Evolutionary conservation across 495 filamentous ascomycete genomes (phyloP).

Genomic region (Aspergillus steynii): DNA sequence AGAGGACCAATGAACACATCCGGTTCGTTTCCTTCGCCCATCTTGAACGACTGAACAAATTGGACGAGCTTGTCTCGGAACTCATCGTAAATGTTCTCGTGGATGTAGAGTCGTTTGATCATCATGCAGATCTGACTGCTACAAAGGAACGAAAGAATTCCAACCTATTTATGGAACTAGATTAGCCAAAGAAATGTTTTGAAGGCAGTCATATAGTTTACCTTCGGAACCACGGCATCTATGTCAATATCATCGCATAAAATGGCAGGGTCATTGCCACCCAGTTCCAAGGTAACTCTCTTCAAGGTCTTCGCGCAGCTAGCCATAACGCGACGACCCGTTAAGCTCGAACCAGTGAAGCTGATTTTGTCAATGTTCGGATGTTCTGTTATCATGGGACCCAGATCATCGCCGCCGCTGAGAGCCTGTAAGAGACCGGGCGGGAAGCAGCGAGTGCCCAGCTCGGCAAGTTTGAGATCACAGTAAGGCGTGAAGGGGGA

Average conservation of each 20-base stretch:
- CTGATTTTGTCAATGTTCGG: constrained; percentile 65
- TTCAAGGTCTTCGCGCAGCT: constrained; percentile 63
- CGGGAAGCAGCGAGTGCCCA: constrained; percentile 60
- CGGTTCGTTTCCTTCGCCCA: constrained; percentile 40
- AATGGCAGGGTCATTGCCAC: constrained; percentile 66
- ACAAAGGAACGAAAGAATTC: constrained; percentile 56
- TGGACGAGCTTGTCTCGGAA: constrained; percentile 56
- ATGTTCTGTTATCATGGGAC: constrained; percentile 58
- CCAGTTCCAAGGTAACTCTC: constrained; percentile 58
- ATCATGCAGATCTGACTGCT: constrained; percentile 51
- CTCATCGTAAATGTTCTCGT: constrained; percentile 61
- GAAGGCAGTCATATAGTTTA: constrained; percentile 13
- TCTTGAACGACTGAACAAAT: constrained; percentile 50
- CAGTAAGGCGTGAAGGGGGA: constrained; percentile 70
- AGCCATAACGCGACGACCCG: constrained; percentile 64
- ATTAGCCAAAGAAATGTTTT: neutral
- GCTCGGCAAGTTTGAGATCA: constrained; percentile 62
- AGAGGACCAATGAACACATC: constrained; percentile 53
- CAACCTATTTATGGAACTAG: constrained; percentile 24
- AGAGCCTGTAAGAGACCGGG: constrained; percentile 67
- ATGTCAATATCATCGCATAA: constrained; percentile 64
- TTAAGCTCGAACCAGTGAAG: constrained; percentile 67
- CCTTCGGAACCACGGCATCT: constrained; percentile 54
- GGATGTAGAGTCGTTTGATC: constrained; percentile 66
- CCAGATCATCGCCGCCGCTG: constrained; percentile 65